Evolutionary conservation across 1,284 basidiomycete species (phyloP), one percentile per base, ranked within the genome.

Genomic region (Malassezia nana): DNA sequence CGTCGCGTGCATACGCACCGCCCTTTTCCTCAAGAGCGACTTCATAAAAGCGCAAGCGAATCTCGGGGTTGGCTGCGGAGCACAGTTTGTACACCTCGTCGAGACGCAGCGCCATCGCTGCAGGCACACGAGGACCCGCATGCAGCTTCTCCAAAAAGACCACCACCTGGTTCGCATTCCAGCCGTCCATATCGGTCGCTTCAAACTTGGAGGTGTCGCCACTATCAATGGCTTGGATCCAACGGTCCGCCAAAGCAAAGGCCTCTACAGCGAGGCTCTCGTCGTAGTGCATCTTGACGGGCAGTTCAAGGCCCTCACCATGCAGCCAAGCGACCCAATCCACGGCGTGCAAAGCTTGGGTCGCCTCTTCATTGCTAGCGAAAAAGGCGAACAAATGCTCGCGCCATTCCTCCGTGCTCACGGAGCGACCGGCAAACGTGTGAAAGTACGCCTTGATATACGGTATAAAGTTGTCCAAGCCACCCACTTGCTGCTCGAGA

Each of bases 341-440:
- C 35, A 94, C 79, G 60, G 85, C 79, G 29, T 65, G 44, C 31
- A 96, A 79, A 28, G 81, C 59, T 12, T 45, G 56, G 2, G 57
- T 65, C 10, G 67, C 80, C 59, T 83, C 80, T 51, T 48, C 51
- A 45, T 55, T 71, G 33, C 29, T 50, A 80, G 66, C 85, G 76
- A 60, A 77, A 76, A 83, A 96, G 74, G 85, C 92, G n/a, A 72
- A 87, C 18, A 98, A 77, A 70, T 96, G 88, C 4, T 79, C 77
- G 66, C 86, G 85, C 89, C 90, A 96, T 65, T 92, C 81, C 32
- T 82, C 78, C 0, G 89, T 94, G 13, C 85, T 86, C 72, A 96
- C 87, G 58, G 87, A 86, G 70, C 84, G 82, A 13, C 89, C 85
- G 55, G 63, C 60, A 47, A 70, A 73, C 24, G 69, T 62, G 46